Base-by-base conservation (phyloP, 345 rosid genomes). In the Draba incana region DNA sequence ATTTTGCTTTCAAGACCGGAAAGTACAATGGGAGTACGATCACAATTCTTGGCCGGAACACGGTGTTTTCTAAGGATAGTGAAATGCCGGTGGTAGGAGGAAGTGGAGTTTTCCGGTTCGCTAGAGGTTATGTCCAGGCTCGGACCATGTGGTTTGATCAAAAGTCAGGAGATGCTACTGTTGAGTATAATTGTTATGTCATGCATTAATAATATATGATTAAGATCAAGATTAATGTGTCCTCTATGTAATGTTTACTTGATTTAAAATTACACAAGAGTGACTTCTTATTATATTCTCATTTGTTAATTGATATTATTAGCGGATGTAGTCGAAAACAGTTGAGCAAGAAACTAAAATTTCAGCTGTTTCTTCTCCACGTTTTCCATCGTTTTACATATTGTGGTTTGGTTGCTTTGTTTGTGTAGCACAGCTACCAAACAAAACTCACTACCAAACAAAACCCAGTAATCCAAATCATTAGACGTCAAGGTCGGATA, bases 71-170 rank as follows among this genome's bases (percentile, higher is more conserved):
- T 0, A 25, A 69, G 24, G 75, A 72, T 3, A 70, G 83, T 27
- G 86, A 84, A 72, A 79, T 84, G 84, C 81, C 83, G 12, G 81
- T 84, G 50, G 65, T 84, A 50, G 86, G 88, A 60, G 86, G 86
- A 2, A 84, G 82, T 35, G 82, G 86, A 16, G 70, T 80, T 20
- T 84, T 84, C 75, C 71, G 83, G 20, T 84, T 82, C 16, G 83
- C 86, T n/a, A 75, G 83, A 68, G 86, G 88, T 3, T 84, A 82
- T 70, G 83, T 65, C 47, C 65, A 79, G 64, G 81, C 77, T 10
- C 74, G 76, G 11, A 84, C 86, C 20, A 69, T 60, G 14, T 48
- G 3, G 3, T 46, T 59, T 1, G 54, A 79, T 50, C 10, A 1
- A 1, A 57, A 33, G 16, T 46, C 80, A 0, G 80, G 80, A 9